Evolutionary conservation across 73 alveolate species (phyloP).

Genomic region (Paramecium caudatum): DNA sequence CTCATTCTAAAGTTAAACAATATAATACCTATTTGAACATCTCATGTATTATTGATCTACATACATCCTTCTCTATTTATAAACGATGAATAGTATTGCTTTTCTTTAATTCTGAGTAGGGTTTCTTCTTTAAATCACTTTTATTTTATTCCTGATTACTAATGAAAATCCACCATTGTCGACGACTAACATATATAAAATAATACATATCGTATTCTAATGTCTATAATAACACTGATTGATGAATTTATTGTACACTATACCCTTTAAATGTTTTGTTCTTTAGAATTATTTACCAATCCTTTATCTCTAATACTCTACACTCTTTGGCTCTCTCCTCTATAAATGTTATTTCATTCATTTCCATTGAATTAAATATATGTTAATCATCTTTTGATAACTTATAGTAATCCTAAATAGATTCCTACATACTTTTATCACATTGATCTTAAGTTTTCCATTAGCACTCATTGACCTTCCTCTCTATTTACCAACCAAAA

Average conservation of each 20-base stretch:
- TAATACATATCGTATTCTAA: conserved; percentile 12
- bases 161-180: conserved; percentile 38
- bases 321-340: not conserved
- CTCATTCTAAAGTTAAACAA: not conserved
- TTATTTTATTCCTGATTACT: conserved; percentile 8
- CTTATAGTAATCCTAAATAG: not conserved
- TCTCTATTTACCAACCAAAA: not conserved
- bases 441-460: not conserved
- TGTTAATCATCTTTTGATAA: not conserved
- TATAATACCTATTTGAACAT: conserved; percentile 16
- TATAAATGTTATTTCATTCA: not conserved
- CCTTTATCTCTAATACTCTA: not conserved
- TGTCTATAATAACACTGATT: not conserved
- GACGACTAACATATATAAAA: not conserved
- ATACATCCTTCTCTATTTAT: not conserved
- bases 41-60: not conserved
- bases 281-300: conserved; percentile 31
- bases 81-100: not conserved
- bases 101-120: not conserved
- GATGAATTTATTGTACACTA: not conserved
- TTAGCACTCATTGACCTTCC: not conserved
- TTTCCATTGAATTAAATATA: not conserved
- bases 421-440: not conserved
- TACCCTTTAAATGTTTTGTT: conserved; percentile 24
- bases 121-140: not conserved